Conservation (phyloP, 2,329 filamentous ascomycete species). For the Rutstroemia sp. region DNA sequence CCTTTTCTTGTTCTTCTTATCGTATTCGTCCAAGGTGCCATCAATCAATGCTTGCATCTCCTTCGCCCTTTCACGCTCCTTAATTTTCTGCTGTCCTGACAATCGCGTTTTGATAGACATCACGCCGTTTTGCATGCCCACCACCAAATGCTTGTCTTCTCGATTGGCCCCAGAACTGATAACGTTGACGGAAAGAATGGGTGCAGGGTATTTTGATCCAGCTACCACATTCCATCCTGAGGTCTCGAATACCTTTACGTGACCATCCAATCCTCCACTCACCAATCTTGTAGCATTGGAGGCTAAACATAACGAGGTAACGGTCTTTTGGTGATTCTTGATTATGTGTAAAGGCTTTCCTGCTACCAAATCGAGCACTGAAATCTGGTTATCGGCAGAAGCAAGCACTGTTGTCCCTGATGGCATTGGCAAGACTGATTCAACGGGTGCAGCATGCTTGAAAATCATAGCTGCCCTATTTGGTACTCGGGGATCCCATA, state of each 20-base stretch:
- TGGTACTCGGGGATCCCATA: constrained; percentile 84
- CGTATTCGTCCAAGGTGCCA: constrained; percentile 71
- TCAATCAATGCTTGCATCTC: constrained; percentile 78
- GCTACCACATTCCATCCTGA: constrained; percentile 94
- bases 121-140: constrained; percentile 92
- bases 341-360: constrained; percentile 82
- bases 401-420: constrained; percentile 82
- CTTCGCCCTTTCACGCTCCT: constrained; percentile 68
- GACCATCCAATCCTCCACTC: constrained; percentile 84
- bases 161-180: constrained; percentile 59
- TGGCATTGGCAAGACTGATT: constrained; percentile 79
- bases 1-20: constrained; percentile 61
- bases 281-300: constrained; percentile 75
- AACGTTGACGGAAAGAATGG: constrained; percentile 77
- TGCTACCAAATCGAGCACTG: constrained; percentile 86
- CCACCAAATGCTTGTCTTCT: constrained; percentile 87
- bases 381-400: constrained; percentile 77
- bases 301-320: constrained; percentile 78
- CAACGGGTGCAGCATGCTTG: constrained; percentile 84
- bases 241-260: constrained; percentile 96
- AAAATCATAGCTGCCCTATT: constrained; percentile 77
- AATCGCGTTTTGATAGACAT: constrained; percentile 85
- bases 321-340: constrained; percentile 95
- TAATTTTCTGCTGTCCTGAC: constrained; percentile 71
- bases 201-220: constrained; percentile 86